Conservation (phyloP, 2,329 filamentous ascomycete genomes). For the Penicillium sp. region DNA sequence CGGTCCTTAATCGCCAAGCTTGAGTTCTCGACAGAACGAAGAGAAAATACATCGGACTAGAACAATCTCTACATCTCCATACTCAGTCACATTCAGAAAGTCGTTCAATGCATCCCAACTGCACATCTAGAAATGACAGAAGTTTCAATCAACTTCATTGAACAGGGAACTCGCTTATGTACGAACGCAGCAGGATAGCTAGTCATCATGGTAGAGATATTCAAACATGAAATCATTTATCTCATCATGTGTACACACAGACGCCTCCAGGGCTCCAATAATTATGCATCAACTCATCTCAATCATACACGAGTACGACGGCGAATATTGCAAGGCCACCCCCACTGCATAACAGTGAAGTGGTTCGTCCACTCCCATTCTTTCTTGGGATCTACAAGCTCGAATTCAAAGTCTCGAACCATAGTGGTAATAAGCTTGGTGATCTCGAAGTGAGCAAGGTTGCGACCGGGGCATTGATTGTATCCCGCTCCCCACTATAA, state of each 20-base stretch:
- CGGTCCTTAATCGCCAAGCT: no score
- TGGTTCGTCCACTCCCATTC: constrained; percentile 9
- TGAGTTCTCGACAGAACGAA: no score
- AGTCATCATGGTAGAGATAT: no score
- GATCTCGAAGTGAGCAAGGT: constrained; percentile 17
- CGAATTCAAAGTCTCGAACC: constrained; percentile 12
- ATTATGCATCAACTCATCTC: neutral
- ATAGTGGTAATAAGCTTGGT: constrained; percentile 10
- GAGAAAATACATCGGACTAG: no score
- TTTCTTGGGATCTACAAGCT: constrained; percentile 5
- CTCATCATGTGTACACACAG: neutral
- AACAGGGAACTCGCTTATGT: no score
- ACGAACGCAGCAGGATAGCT: no score
- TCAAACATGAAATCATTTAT: neutral
- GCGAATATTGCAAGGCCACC: constrained; percentile 6
- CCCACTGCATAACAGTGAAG: constrained; percentile 3
- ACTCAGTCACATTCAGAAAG: no score
- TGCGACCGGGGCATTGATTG: constrained; percentile 12
- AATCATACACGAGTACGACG: neutral
- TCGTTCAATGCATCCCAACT: no score
- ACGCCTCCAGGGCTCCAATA: neutral
- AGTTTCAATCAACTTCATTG: no score
- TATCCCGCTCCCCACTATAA: constrained; percentile 12
- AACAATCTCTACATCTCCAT: no score
- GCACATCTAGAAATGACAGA: no score